A percentile compares a stretch with the other conserved stretches of the same genome.
These are phyloP conservation scores for Elongisporangium prolatum DNA, from an alignment of 352 stramenopile genomes.

Conservation along the genomic window DNA sequence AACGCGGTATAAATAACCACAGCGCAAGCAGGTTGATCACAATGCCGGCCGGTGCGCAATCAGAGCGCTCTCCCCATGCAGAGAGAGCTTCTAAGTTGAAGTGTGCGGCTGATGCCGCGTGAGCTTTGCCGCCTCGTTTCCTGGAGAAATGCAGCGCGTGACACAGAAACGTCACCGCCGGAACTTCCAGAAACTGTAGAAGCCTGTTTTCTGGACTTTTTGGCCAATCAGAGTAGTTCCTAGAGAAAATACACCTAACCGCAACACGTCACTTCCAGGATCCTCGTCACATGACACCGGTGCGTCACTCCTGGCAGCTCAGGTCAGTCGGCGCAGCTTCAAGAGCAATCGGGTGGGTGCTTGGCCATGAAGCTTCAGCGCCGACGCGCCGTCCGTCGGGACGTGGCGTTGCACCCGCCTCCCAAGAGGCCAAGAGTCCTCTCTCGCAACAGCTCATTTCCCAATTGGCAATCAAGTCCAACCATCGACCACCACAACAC, in stretches of 20 bases:
- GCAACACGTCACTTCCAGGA: not conserved
- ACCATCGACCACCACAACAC: conserved; percentile 3
- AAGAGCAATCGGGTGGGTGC: not conserved
- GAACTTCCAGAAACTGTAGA: not conserved
- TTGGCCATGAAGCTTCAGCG: not conserved
- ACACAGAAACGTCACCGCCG: not conserved
- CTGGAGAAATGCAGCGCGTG: not conserved
- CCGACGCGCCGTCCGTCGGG: not conserved
- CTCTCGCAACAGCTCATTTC: conserved; percentile 11
- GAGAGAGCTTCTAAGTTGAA: not conserved
- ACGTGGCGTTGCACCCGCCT: not conserved
- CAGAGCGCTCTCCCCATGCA: no score
- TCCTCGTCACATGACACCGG: not conserved
- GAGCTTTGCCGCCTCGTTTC: not conserved
- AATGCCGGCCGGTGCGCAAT: not conserved
- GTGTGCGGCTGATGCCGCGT: not conserved
- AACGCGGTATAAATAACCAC: not conserved
- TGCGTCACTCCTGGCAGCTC: not conserved
- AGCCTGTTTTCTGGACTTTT: not conserved
- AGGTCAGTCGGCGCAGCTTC: not conserved
- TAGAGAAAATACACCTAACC: not conserved
- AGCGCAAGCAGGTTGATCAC: not conserved
- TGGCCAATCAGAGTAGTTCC: not conserved
- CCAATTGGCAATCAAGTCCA: conserved; percentile 20
- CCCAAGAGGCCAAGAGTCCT: not conserved